A percentile compares a stretch with the other conserved stretches of the same genome.
These are phyloP conservation scores for Xanthoceras sorbifolium DNA, from an alignment of 345 rosid species.

Conservation along the genomic window DNA sequence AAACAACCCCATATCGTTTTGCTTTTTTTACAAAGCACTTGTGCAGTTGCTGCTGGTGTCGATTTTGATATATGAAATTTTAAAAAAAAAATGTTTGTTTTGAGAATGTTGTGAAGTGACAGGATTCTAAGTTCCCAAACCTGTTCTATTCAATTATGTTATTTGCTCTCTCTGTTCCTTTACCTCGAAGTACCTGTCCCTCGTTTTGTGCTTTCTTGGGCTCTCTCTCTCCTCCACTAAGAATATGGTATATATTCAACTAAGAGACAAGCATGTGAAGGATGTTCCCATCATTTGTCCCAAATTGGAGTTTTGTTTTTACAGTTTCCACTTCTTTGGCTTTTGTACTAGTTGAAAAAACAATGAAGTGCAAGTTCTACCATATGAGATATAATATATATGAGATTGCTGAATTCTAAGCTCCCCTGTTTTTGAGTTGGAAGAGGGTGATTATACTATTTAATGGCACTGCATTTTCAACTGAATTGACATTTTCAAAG, in stretches of 20 bases:
- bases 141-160: not conserved
- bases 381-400: not conserved
- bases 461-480: slow-evolving; percentile 12
- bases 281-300: not conserved
- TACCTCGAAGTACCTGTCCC: not conserved
- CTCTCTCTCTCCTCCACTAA: not conserved
- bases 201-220: not conserved
- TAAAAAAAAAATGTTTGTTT: not conserved
- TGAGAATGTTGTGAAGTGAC: slow-evolving; percentile 7
- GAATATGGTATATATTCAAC: not conserved
- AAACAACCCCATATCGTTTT: not conserved
- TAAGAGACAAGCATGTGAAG: slow-evolving; percentile 11
- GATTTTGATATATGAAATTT: not conserved
- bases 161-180: not conserved
- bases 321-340: not conserved
- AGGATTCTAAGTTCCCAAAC: not conserved
- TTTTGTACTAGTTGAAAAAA: not conserved
- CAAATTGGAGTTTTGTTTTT: not conserved
- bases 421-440: slow-evolving; percentile 8
- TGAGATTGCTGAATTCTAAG: slow-evolving; percentile 11
- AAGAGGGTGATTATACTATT: slow-evolving; percentile 9
- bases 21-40: not conserved
- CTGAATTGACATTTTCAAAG: slow-evolving; percentile 18
- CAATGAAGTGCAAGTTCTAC: not conserved
- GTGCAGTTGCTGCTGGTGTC: not conserved